Conservation (phyloP, 768 basidiomycete species). For the Boletus rufocinnamomeus region DNA sequence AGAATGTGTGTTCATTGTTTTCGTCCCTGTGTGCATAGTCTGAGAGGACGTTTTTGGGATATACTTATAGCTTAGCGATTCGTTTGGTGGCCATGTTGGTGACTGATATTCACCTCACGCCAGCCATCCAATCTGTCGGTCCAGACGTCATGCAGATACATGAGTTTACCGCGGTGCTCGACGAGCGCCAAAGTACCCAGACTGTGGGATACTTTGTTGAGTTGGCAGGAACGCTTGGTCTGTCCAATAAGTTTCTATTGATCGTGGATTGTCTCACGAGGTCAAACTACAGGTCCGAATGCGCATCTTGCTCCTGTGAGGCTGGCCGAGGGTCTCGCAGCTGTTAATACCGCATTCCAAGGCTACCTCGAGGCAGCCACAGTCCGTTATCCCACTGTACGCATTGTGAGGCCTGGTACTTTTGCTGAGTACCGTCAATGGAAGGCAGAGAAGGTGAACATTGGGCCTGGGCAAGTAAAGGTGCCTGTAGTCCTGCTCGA, state of each 20-base stretch:
- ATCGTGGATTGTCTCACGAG: not conserved
- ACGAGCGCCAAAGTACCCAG: not conserved
- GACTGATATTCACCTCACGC: not conserved
- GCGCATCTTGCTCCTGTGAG: not conserved
- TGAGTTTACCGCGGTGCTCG: not conserved
- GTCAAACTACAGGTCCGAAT: not conserved
- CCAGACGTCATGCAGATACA: not conserved
- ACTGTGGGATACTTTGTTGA: not conserved
- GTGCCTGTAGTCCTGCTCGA: not conserved
- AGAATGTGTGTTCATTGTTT: not conserved
- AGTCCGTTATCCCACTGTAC: too few relatives aligned
- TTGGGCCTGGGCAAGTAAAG: not conserved
- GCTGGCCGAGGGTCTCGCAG: too few relatives aligned
- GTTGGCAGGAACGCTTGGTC: not conserved
- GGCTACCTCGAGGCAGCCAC: too few relatives aligned
- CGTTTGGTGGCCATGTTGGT: not conserved
- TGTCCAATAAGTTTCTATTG: not conserved
- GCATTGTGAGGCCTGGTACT: not conserved
- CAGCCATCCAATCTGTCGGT: not conserved
- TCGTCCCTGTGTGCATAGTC: not conserved
- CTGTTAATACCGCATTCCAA: too few relatives aligned
- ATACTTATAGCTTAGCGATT: not conserved
- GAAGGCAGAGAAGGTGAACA: not conserved
- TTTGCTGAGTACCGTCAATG: not conserved
- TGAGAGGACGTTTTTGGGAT: not conserved